Evolutionary conservation across 352 stramenopile species (phyloP), one percentile per base, ranked within the genome.

Genomic region (Pythium vanterpoolii): DNA sequence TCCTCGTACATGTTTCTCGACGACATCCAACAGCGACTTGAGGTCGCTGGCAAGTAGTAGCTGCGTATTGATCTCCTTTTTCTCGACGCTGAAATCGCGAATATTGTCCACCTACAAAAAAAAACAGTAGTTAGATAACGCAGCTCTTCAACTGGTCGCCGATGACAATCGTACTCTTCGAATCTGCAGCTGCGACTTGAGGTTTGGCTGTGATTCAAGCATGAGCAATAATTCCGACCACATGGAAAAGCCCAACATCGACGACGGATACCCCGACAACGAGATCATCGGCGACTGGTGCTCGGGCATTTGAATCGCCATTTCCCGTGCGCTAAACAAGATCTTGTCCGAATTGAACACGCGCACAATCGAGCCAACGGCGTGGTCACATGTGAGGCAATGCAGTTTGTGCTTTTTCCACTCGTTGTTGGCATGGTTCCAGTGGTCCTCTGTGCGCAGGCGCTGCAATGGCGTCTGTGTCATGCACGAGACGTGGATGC

Each of bases 201-300:
- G 70, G 19, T 73, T 69, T 23, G 82, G 77, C 58, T 91, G 79
- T 38, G 79, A 79, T 48, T 89, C 82, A 4, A 84, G 70, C 77
- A 89, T 91, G 26, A 89, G 61, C 54, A 91, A 83, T 19, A 91
- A 60, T 49, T 91, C 82, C 7, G 79, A 83, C 82, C 82, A 91
- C 79, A 87, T 89, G 1, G 70, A 77, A 61, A 91, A 89, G 19
- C 71, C 77, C 43, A 91, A 47, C 21, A 84, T 68, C 18, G 82
- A 91, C 27, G 82, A 91, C 21, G 82, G 82, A 38, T 91, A 91
- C 2, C 82, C 82, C 0, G 82, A 91, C 23, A 89, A 55, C 13
- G 82, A 91, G 26, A 89, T 66, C 61, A 91, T 66, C 23, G 82
- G 82, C 11, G 79, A 89, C 62, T 87, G 72, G 43, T 88, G 49